Evolutionary conservation across 2,329 filamentous ascomycete genomes (phyloP), one percentile per base, ranked within the genome.

Genomic region (Colletotrichum sp.): DNA sequence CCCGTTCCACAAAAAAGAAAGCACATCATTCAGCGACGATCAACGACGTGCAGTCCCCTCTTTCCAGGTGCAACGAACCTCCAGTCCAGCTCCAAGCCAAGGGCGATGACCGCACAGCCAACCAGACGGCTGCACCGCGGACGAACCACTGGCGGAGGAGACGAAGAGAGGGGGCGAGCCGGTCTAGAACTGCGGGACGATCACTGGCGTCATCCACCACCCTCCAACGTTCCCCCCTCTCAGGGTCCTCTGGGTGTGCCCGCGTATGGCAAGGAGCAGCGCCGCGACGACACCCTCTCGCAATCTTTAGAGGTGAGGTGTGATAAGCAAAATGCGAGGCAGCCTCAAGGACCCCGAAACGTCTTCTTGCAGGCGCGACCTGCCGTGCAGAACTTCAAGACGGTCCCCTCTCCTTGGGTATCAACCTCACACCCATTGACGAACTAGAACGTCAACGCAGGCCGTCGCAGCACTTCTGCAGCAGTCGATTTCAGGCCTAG

Each of bases 161-260:
- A 52, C n/a, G 44, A 57, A n/a, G 4, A 2, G 44, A 28, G 28
- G 44, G 44, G 26, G 6, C 18, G 10, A 44, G n/a, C 24, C 13
- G 59, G 63, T 48, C 74, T 55, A 73, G 70, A 36, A 55, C 70
- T 68, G 36, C 70, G 34, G 64, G 73, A 59, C 48, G 70, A 75
- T 73, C 70, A 6, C 73, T 75, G 70, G 70, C 70, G 70, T 75
- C 74, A 75, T 69, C 16, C 28, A 60, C 26, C 36, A 63, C 28
- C 26, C 55, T 48, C 52, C 52, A 32, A 65, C 26, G 9, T 12
- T 55, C 13, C 34, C 48, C 60, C 57, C 44, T 9, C 60, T 75
- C 74, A 69, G 74, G 74, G 74, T 76, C 70, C 44, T 59, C 10
- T n/a, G 26, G 26, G 64, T 44, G 64, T 30, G 39, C 57, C 10